These are phyloP conservation scores for Dichotomopilus funicola DNA, from an alignment of 2,329 filamentous ascomycete genomes.

Conservation along the genomic window DNA sequence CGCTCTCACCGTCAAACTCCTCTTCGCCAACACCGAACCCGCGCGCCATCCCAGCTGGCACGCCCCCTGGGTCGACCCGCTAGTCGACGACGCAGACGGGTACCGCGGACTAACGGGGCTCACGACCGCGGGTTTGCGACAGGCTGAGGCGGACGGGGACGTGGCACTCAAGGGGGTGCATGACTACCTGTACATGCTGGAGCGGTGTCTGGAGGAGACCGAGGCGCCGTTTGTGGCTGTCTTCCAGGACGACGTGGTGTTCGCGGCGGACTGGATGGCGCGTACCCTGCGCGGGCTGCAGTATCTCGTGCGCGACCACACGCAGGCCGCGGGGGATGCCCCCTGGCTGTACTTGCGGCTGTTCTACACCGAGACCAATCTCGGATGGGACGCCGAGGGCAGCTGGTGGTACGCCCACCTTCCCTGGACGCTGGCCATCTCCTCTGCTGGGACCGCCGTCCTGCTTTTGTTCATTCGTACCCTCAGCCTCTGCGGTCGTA, in stretches of 20 bases:
- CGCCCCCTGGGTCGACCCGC: constrained; percentile 10
- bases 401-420: constrained; percentile 16
- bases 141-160: constrained; percentile 12
- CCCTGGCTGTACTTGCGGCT: constrained; percentile 16
- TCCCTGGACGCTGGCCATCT: constrained; percentile 8
- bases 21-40: constrained; percentile 15
- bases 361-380: constrained; percentile 40
- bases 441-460: neutral
- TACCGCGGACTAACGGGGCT: constrained; percentile 7
- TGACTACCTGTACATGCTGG: constrained; percentile 16
- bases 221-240: constrained; percentile 15
- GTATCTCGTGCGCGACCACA: constrained; percentile 8
- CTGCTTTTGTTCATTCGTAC: constrained; percentile 7
- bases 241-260: constrained; percentile 16
- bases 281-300: constrained; percentile 14
- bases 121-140: constrained; percentile 7
- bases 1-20: constrained; percentile 11
- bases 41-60: constrained; percentile 10
- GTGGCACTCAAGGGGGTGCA: constrained; percentile 14
- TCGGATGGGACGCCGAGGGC: constrained; percentile 8
- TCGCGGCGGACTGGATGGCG: constrained; percentile 16
- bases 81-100: constrained; percentile 9
- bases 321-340: neutral
- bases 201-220: constrained; percentile 13
- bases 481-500: neutral